Conservation (phyloP, 345 rosid genomes). For the Syzygium grande region DNA sequence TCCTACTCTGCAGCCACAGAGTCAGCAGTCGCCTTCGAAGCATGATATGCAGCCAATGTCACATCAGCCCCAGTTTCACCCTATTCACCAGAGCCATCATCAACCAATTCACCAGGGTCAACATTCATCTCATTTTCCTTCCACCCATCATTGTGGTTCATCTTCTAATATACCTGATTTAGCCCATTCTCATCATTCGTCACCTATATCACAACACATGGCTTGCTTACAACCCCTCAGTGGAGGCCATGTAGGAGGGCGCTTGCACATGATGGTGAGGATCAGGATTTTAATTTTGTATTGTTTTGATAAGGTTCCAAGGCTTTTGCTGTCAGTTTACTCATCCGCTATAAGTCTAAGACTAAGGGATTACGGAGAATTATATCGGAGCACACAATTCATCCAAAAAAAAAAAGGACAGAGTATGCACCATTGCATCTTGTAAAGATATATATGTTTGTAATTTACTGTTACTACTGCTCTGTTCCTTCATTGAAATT, state of each 20-base stretch:
- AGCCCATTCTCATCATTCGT: conserved; percentile 58
- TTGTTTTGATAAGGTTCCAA: neutral
- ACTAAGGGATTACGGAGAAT: neutral
- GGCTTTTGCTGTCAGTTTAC: neutral
- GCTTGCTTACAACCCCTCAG: conserved; percentile 73
- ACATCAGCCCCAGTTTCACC: conserved; percentile 69
- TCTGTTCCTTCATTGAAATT: neutral
- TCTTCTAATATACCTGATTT: conserved; percentile 51
- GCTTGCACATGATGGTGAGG: conserved; percentile 62
- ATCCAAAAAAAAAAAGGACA: neutral
- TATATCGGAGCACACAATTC: neutral
- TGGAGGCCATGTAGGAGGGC: conserved; percentile 56
- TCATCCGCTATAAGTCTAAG: neutral
- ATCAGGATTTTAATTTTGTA: neutral
- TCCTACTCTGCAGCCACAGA: conserved; percentile 34
- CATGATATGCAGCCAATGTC: conserved; percentile 53
- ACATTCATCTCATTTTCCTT: conserved; percentile 55
- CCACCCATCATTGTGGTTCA: conserved; percentile 56
- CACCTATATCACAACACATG: conserved; percentile 72
- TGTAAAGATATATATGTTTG: neutral
- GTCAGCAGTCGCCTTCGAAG: conserved; percentile 59
- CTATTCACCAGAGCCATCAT: conserved; percentile 54
- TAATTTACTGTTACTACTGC: neutral
- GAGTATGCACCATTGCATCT: neutral
- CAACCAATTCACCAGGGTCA: conserved; percentile 54